Evolutionary conservation across 2,329 filamentous ascomycete genomes (phyloP).

Genomic region (Aureobasidium sp.): DNA sequence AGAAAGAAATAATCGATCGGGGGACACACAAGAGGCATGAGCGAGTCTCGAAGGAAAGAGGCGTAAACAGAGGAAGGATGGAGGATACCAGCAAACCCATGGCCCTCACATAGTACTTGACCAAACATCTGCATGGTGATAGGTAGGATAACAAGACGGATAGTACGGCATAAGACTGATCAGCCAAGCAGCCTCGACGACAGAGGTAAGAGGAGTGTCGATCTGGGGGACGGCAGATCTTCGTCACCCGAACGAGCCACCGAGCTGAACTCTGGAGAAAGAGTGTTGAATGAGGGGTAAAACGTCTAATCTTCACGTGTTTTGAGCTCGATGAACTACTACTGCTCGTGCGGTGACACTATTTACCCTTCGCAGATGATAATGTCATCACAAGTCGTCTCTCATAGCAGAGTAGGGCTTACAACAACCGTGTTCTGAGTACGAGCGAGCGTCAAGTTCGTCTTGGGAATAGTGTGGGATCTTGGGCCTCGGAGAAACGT

Average conservation of each 20-base stretch:
- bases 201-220: slow-evolving; percentile 3
- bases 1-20: not conserved
- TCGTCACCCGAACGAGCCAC: slow-evolving; percentile 9
- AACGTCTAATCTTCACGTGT: not conserved
- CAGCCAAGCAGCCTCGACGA: not conserved
- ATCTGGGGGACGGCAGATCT: slow-evolving; percentile 8
- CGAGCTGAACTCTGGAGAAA: slow-evolving; percentile 3
- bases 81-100: not conserved
- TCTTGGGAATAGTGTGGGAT: slow-evolving; percentile 10
- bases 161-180: not conserved
- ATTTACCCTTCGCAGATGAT: not conserved
- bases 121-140: not conserved
- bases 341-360: not conserved
- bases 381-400: not conserved
- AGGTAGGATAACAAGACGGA: not conserved
- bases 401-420: not conserved
- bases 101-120: not conserved
- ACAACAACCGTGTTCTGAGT: not conserved
- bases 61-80: not conserved
- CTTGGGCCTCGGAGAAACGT: not conserved
- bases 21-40: not conserved
- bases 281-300: not conserved
- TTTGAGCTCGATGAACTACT: not conserved
- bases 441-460: not conserved
- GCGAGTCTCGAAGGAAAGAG: not conserved